Conservation (phyloP, 2,329 filamentous ascomycete genomes). For the Clarireedia monteithiana region DNA sequence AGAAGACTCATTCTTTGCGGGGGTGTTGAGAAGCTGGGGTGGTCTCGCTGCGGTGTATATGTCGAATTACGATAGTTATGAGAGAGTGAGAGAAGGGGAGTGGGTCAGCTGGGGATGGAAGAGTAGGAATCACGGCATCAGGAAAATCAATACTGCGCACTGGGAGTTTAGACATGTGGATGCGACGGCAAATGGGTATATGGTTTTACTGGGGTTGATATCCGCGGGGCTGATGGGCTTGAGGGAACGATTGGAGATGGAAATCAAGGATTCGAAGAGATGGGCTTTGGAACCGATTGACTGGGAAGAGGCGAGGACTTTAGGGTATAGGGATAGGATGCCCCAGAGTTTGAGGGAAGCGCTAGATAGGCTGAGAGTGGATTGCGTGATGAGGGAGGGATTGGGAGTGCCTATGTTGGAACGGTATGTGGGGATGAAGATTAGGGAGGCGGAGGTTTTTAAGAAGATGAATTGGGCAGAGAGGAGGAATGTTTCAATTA, state of each 20-base stretch:
- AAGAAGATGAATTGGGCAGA: slow-evolving; percentile 18
- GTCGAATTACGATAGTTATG: slow-evolving; percentile 42
- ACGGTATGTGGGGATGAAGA: slow-evolving; percentile 51
- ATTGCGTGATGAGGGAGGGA: slow-evolving; percentile 37
- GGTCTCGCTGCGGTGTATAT: slow-evolving; percentile 36
- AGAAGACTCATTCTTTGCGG: background rate
- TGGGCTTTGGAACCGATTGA: slow-evolving; percentile 43
- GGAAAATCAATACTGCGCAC: slow-evolving; percentile 55
- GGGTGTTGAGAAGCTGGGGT: background rate
- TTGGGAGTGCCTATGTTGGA: slow-evolving; percentile 44
- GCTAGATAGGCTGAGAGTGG: slow-evolving; percentile 40
- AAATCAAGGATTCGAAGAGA: slow-evolving; percentile 41
- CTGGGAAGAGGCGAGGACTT: slow-evolving; percentile 35
- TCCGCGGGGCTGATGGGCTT: slow-evolving; percentile 52
- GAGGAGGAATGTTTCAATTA: slow-evolving; percentile 12
- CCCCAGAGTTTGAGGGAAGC: slow-evolving; percentile 48
- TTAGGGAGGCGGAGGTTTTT: slow-evolving; percentile 45
- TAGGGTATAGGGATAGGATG: slow-evolving; percentile 47
- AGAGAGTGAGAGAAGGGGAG: slow-evolving; percentile 56
- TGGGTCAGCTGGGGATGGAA: slow-evolving; percentile 75
- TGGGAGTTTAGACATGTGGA: slow-evolving; percentile 74
- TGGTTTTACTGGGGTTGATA: slow-evolving; percentile 55
- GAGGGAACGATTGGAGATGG: slow-evolving; percentile 33
- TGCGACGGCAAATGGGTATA: slow-evolving; percentile 70
- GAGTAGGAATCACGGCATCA: slow-evolving; percentile 66